Conservation (phyloP, 1,284 basidiomycete species). For the Marasmius fiardii region DNA sequence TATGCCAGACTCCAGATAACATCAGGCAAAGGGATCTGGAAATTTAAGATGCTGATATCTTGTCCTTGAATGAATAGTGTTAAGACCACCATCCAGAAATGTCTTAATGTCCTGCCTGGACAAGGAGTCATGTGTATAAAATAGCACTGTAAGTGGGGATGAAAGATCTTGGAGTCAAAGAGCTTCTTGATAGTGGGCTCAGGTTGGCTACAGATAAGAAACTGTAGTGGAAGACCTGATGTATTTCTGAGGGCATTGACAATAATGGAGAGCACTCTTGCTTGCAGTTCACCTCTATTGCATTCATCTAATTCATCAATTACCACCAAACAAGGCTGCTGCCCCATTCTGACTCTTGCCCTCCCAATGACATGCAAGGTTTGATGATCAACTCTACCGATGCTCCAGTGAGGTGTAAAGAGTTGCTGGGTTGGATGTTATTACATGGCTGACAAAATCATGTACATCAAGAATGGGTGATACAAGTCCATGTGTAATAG, state of each 20-base stretch:
- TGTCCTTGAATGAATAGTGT: too few species aligned
- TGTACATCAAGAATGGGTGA: background rate
- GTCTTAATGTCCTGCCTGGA: too few species aligned
- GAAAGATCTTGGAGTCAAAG: background rate
- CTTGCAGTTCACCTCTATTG: background rate
- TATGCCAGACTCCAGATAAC: too few species aligned
- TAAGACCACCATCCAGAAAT: too few species aligned
- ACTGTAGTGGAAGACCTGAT: background rate
- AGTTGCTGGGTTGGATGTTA: background rate
- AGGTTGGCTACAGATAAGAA: background rate
- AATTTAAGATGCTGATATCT: too few species aligned
- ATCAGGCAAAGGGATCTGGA: too few species aligned
- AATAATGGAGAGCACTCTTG: background rate
- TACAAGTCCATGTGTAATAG: background rate
- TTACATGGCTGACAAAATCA: background rate
- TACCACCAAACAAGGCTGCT: background rate
- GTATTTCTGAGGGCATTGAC: background rate
- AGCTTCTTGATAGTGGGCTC: background rate
- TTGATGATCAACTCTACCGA: background rate
- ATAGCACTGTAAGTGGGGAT: too few species aligned
- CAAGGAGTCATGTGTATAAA: too few species aligned
- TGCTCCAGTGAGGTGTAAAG: background rate
- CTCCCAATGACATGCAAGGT: background rate
- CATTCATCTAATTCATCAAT: background rate
- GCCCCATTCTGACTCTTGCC: background rate